A percentile compares a stretch with the other conserved stretches of the same genome.
Conservation (phyloP, 2,329 filamentous ascomycete genomes). For the Arthrobotrys megalospora region DNA sequence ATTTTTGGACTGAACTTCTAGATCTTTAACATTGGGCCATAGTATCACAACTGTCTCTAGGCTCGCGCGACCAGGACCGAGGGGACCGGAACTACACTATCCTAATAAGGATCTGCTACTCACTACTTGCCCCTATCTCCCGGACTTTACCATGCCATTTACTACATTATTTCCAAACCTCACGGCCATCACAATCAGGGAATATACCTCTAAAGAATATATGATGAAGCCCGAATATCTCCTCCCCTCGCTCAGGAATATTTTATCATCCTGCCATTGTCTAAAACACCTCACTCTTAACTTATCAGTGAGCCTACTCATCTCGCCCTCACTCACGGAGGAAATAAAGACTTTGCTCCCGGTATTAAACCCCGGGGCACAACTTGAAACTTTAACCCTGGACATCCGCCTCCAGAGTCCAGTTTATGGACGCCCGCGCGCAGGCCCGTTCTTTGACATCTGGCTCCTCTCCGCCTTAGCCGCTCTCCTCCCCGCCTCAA, state of each 20-base stretch:
- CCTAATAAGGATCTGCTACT: background rate
- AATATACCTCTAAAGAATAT: background rate
- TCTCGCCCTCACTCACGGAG: background rate
- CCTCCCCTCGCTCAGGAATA: background rate
- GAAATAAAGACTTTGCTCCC: background rate
- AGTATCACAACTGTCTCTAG: too few species aligned
- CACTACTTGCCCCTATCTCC: background rate
- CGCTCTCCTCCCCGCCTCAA: background rate
- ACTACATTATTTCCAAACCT: background rate
- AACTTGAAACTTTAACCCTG: background rate
- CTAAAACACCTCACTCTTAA: background rate
- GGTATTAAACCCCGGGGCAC: background rate
- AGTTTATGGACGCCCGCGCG: background rate
- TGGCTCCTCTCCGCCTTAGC: background rate
- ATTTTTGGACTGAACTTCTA: too few species aligned
- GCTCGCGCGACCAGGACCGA: background rate
- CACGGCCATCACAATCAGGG: background rate
- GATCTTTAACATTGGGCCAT: too few species aligned
- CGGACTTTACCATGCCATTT: background rate
- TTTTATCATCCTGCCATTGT: background rate
- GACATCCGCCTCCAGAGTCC: background rate
- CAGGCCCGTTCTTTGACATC: background rate
- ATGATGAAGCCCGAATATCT: background rate
- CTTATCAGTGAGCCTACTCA: background rate
- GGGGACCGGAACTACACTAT: background rate